Percentiles rank a stretch among this genome's conserved stretches.
These are phyloP conservation scores for Mesostigma viride DNA, from an alignment of 139 green algal species.

Conservation along the genomic window DNA sequence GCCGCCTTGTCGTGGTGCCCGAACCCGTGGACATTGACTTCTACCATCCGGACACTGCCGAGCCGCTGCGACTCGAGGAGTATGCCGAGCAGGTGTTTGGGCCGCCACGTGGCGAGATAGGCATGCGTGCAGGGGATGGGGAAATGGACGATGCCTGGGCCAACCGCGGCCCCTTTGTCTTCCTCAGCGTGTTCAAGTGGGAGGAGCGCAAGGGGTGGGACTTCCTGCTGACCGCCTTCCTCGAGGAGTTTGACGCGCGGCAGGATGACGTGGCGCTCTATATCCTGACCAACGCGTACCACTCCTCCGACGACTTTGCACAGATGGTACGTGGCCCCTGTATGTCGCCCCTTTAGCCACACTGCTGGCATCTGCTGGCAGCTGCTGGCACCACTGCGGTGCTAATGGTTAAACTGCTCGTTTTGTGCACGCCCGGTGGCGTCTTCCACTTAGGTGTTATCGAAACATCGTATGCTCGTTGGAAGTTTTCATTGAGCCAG, in stretches of 20 bases:
- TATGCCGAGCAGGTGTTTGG: not conserved
- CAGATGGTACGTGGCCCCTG: slow-evolving; percentile 11
- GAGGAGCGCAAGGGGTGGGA: slow-evolving; percentile 52
- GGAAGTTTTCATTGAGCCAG: no score
- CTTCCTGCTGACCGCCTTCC: slow-evolving; percentile 44
- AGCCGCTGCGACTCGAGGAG: not conserved
- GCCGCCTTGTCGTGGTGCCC: slow-evolving; percentile 11
- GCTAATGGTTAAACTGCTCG: not conserved
- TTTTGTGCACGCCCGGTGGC: not conserved
- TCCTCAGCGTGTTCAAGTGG: slow-evolving; percentile 65
- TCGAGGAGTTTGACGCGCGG: slow-evolving; percentile 36
- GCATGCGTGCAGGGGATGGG: not conserved
- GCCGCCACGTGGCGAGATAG: not conserved
- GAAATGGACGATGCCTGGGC: not conserved
- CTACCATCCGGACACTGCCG: slow-evolving; percentile 12
- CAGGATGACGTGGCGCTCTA: slow-evolving; percentile 27
- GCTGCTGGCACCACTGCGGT: not conserved
- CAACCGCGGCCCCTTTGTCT: slow-evolving; percentile 32
- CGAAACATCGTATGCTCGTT: no score
- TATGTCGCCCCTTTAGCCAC: no score
- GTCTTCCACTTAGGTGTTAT: no score
- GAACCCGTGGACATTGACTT: slow-evolving; percentile 27
- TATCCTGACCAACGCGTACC: slow-evolving; percentile 31
- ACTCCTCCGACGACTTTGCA: slow-evolving; percentile 21
- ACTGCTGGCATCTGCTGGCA: no score